A percentile compares a stretch with the other conserved stretches of the same genome.
phyloP scores from a whole-genome alignment of 164 flowering plant species.

The Liriodendron chinense region DNA sequence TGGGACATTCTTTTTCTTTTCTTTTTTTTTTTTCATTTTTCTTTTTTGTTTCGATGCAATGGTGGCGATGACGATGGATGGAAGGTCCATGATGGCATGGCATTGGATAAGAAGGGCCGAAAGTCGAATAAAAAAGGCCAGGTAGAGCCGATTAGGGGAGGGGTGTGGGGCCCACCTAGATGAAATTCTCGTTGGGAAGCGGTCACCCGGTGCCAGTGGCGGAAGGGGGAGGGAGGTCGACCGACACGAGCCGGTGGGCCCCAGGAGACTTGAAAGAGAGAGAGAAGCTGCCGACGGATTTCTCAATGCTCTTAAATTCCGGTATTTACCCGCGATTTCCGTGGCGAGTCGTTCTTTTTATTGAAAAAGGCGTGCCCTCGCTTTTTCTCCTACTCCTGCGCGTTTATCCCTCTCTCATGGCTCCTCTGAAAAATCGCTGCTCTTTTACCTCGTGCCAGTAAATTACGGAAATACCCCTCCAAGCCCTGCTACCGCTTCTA shows the following conservation, averaged over 20 bases:
- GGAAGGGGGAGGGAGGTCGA: background rate
- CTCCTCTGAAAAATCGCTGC: background rate
- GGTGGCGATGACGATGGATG: no score
- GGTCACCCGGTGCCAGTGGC: background rate
- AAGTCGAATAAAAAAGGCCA: background rate
- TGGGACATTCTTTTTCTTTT: no score
- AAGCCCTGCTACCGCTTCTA: no score
- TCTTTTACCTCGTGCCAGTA: background rate
- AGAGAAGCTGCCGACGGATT: background rate
- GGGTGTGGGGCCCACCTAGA: background rate
- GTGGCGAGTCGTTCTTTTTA: background rate
- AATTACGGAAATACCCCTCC: background rate
- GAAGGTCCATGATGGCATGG: no score
- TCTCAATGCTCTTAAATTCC: background rate
- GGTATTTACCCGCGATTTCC: conserved; percentile 3
- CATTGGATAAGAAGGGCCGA: background rate
- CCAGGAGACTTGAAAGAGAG: background rate
- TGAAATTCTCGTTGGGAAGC: background rate
- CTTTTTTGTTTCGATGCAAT: no score
- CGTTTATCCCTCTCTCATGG: background rate
- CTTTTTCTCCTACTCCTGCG: background rate
- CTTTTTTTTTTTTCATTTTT: no score
- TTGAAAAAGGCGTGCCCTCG: background rate
- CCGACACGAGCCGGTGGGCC: no score
- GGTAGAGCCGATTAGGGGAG: background rate